Evolutionary conservation across 345 rosid species (phyloP), one percentile per base, ranked within the genome.

Genomic region (Brassica rapa): DNA sequence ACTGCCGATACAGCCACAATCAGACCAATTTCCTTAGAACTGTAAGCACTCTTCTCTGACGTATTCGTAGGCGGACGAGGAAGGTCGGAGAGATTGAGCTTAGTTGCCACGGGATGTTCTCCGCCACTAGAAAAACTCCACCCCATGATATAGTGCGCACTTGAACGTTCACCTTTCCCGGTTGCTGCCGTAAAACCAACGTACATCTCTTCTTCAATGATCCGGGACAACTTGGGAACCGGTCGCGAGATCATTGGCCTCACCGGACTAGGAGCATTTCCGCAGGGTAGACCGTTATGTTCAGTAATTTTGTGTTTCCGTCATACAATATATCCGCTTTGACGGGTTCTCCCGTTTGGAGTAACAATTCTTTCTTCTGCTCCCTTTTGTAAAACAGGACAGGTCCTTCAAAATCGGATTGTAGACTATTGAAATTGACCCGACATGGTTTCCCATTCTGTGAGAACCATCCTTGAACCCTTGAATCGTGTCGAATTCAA

Each of bases 141-240:
- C 16, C 89, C 93, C 69, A 84, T 66, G 5, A 89, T 71, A 65
- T 89, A 88, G 77, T 89, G 93, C 41, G 87, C 81, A 83, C 91
- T 89, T 6, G 81, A 43, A 4, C 53, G 62, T 14, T 67, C 77
- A 1, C 15, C 21, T 2, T 39, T 11, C 6, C 91, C 93, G 0
- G 91, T 86, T 0, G 91, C 79, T 11, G 93, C 89, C 0, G 93
- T 87, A 77, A 88, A 89, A 24, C 93, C 90, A 4, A 77, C 86
- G 35, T 80, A 88, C 86, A 86, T 86, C 4, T 4, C 46, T 32
- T 85, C 87, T 30, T 30, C 29, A 33, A 86, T 68, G 2, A 77
- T 29, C 1, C 11, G 0, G 0, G 71, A n/a, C 5, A 85, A 77
- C 0, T 33, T 63, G 8, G 83, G 55, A 25, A 67, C 5, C 0